phyloP scores from a whole-genome alignment of 2,329 filamentous ascomycete genomes.

The Tolypocladium nubicola region DNA sequence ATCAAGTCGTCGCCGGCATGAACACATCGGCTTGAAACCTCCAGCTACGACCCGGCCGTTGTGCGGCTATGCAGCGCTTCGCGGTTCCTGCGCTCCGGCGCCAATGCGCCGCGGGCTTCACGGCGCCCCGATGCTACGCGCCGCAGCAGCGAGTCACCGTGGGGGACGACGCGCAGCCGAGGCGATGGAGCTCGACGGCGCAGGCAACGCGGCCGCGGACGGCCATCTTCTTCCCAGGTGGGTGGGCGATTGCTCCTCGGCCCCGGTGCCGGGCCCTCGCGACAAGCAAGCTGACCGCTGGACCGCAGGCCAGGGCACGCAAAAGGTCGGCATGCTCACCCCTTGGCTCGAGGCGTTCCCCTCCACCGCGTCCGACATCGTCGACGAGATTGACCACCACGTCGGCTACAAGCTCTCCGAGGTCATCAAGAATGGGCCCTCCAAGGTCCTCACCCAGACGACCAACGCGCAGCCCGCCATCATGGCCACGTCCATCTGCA shows the following conservation, averaged over 20 bases:
- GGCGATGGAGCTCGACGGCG: slow-evolving; percentile 16
- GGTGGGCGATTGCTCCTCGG: slow-evolving; percentile 22
- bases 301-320: slow-evolving; percentile 68
- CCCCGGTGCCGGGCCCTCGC: not conserved
- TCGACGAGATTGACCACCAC: slow-evolving; percentile 76
- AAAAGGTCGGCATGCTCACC: slow-evolving; percentile 76
- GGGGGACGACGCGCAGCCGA: not conserved
- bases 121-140: not conserved
- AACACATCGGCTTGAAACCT: slow-evolving; percentile 1
- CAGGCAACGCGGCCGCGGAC: slow-evolving; percentile 32
- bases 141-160: not conserved
- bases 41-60: slow-evolving; percentile 8
- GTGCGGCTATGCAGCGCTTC: slow-evolving; percentile 21
- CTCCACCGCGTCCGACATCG: slow-evolving; percentile 58
- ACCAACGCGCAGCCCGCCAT: slow-evolving; percentile 90
- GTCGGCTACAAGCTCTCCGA: slow-evolving; percentile 65
- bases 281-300: slow-evolving; percentile 1
- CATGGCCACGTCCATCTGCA: slow-evolving; percentile 87
- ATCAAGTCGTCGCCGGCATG: slow-evolving; percentile 3
- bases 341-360: slow-evolving; percentile 87
- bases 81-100: slow-evolving; percentile 17
- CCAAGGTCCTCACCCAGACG: slow-evolving; percentile 65
- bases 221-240: slow-evolving; percentile 51
- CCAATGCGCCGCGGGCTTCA: slow-evolving; percentile 10
- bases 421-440: slow-evolving; percentile 72